phyloP scores from a whole-genome alignment of 2,329 filamentous ascomycete species.

The Cadophora sp. region DNA sequence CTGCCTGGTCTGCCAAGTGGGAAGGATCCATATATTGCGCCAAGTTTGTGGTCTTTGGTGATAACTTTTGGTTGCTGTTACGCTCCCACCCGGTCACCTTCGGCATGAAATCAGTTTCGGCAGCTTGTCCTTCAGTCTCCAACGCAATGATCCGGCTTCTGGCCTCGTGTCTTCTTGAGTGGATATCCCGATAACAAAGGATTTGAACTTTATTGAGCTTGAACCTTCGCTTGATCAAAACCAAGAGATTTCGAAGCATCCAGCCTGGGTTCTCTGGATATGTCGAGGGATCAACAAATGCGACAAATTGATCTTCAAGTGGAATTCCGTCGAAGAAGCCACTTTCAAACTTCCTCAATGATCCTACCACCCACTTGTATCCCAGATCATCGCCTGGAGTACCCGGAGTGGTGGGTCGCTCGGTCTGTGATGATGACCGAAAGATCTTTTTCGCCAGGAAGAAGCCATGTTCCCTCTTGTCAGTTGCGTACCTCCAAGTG shows the following conservation, averaged over 20 bases:
- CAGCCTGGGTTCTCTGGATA: constrained; percentile 88
- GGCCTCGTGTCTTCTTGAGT: constrained; percentile 77
- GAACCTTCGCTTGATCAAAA: constrained; percentile 85
- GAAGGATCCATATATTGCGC: constrained; percentile 93
- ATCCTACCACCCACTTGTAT: constrained; percentile 81
- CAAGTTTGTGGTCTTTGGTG: constrained; percentile 79
- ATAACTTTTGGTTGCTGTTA: constrained; percentile 78
- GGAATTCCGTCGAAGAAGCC: constrained; percentile 82
- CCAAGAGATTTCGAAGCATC: constrained; percentile 88
- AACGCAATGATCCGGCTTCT: constrained; percentile 77
- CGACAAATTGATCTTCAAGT: constrained; percentile 79
- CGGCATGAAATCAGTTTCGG: constrained; percentile 63
- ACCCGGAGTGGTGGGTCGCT: constrained; percentile 54
- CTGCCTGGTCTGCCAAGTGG: constrained; percentile 87
- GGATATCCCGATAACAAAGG: constrained; percentile 87
- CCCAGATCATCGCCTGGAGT: constrained; percentile 56
- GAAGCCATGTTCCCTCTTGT: constrained; percentile 88
- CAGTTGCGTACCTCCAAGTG: constrained; percentile 84
- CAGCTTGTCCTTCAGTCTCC: constrained; percentile 41
- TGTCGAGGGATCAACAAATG: constrained; percentile 92
- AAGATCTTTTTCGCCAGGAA: constrained; percentile 86
- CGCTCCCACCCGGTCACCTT: constrained; percentile 97
- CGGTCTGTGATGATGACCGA: constrained; percentile 41
- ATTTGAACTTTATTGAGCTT: constrained; percentile 79
- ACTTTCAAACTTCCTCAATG: constrained; percentile 78